A percentile compares a stretch with the other conserved stretches of the same genome.
Conservation (phyloP, 257 asterid genomes). For the Perilla frutescens region DNA sequence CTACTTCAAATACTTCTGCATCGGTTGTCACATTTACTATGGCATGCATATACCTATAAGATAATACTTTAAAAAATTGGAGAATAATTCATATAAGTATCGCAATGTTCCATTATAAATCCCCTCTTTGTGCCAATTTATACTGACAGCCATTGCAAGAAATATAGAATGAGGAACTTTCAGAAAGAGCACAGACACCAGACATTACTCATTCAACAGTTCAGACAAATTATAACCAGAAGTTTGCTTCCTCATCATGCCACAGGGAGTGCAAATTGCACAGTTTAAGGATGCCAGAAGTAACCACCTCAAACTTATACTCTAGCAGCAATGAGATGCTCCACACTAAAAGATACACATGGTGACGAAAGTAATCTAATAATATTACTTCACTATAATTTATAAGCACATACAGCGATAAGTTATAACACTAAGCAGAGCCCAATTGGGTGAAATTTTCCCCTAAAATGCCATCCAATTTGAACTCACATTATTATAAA, state of each 20-base stretch:
- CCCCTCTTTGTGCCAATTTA: background rate
- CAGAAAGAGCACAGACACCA: background rate
- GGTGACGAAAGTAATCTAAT: background rate
- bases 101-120: background rate
- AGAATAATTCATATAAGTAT: background rate
- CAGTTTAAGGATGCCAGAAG: background rate
- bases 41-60: background rate
- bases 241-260: background rate
- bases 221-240: background rate
- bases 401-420: background rate
- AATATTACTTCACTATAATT: background rate
- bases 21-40: background rate
- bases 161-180: conserved; percentile 10
- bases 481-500: too few species aligned
- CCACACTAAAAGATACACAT: background rate
- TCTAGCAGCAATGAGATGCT: background rate
- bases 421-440: background rate
- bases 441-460: background rate
- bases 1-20: background rate
- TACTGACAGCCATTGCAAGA: background rate
- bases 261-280: background rate
- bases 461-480: too few species aligned
- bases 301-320: background rate
- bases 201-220: background rate
- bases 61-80: too few species aligned